A percentile compares a stretch with the other conserved stretches of the same genome.
phyloP scores from a whole-genome alignment of 177 flowering plant genomes.

The Telopea speciosissima region DNA sequence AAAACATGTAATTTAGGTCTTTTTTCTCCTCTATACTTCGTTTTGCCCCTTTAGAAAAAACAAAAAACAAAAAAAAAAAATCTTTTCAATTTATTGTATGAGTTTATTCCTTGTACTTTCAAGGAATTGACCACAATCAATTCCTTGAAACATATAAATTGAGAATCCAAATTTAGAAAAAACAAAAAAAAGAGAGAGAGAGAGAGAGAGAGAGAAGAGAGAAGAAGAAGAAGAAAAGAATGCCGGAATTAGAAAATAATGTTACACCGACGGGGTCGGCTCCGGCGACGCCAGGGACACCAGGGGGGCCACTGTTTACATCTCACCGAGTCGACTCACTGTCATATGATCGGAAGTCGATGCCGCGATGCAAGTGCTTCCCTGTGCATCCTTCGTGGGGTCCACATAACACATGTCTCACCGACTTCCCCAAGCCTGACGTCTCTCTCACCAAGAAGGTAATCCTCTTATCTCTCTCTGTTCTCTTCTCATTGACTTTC shows the following conservation, averaged over 20 bases:
- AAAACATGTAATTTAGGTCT: slow-evolving; percentile 29
- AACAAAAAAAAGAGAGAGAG: no score
- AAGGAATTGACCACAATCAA: no score
- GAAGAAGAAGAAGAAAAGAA: background rate
- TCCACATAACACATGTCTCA: slow-evolving; percentile 50
- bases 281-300: slow-evolving; percentile 70
- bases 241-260: slow-evolving; percentile 36
- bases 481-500: background rate
- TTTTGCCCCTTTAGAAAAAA: slow-evolving; percentile 8
- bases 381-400: slow-evolving; percentile 51
- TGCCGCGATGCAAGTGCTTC: slow-evolving; percentile 78
- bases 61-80: slow-evolving; percentile 8
- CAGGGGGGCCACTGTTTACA: slow-evolving; percentile 59
- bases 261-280: slow-evolving; percentile 45
- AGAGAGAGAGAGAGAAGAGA: no score
- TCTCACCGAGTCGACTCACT: slow-evolving; percentile 62
- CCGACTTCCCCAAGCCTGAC: slow-evolving; percentile 58
- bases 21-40: background rate
- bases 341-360: slow-evolving; percentile 72
- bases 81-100: no score
- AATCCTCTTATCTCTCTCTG: no score
- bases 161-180: no score
- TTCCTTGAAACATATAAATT: background rate
- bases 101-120: no score
- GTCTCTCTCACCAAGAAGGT: slow-evolving; percentile 90